Base-by-base conservation (phyloP, 2,329 filamentous ascomycete species). In the Knufia petricola region DNA sequence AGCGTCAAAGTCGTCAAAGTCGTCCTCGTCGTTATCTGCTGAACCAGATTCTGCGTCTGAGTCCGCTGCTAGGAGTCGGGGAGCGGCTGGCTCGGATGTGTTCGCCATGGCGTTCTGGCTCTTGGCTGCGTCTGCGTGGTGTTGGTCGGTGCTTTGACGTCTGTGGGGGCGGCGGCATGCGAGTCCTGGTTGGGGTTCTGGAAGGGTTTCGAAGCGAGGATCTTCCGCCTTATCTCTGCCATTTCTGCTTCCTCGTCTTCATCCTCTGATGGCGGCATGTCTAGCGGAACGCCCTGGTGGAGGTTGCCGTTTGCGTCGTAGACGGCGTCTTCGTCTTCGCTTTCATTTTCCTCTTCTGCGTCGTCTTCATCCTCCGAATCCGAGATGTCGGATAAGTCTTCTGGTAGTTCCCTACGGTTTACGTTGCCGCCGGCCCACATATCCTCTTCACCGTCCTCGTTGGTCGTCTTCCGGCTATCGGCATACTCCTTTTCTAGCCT, bases 131-230 rank as follows among this genome's bases (percentile, higher is more conserved):
- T 72, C 7, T 78, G 65, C 52, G 87, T 81, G n/a, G 74, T 78
- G 58, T 82, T 75, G 0, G 79, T 26, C 63, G 61, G 50, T 76
- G 75, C 56, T 81, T 82, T 53, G 68, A 52, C 8, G 75, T 17
- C 45, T 48, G 17, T n/a, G n/a, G n/a, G 45, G 36, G 26, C 17
- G 8, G 68, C 9, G 4, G 34, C 34, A 20, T 57, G 53, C 15
- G 60, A 57, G 7, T 38, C 20, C 10, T 51, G 31, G 20, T 51
- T 41, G 13, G 66, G 63, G 55, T 85, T 85, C 36, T 84, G 71
- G 60, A 98, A 98, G 0, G 88, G 80, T 62, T 90, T 95, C 4
- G 90, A 95, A 4, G 84, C 85, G 1, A 98, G 76, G n/a, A 96
- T 87, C 58, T 87, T 86, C 48, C 84, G 81, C 42, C 92, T 79